Evolutionary conservation across 1,284 basidiomycete species (phyloP).

Genomic region (Malassezia yamatoensis): DNA sequence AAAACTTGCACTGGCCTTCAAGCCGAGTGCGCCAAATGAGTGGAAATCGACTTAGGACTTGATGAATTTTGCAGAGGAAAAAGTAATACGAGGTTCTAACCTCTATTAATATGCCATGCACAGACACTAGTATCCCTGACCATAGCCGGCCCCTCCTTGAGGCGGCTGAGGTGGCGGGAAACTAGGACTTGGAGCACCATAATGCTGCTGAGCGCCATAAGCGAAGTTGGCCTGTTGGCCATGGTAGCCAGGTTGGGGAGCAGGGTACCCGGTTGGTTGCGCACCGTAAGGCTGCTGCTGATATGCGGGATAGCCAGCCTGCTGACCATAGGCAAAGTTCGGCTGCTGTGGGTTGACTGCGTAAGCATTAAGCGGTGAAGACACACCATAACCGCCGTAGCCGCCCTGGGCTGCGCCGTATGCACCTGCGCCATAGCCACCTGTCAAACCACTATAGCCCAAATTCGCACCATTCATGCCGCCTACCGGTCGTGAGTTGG

Average conservation of each 20-base stretch:
- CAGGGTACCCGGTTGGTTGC: slow-evolving; percentile 30
- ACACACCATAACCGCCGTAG: slow-evolving; percentile 23
- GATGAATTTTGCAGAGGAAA: no score
- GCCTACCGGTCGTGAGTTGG: slow-evolving; percentile 61
- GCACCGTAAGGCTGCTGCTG: slow-evolving; percentile 32
- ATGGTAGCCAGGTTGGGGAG: slow-evolving; percentile 19
- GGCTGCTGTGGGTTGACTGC: slow-evolving; percentile 20
- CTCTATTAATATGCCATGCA: no score
- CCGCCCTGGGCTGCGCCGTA: slow-evolving; percentile 30
- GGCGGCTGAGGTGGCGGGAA: slow-evolving; percentile 4
- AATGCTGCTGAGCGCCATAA: slow-evolving; percentile 18
- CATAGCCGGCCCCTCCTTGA: slow-evolving; percentile 12
- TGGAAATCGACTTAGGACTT: no score
- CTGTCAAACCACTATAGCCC: slow-evolving; percentile 36
- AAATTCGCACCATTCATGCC: slow-evolving; percentile 30
- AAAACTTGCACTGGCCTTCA: no score
- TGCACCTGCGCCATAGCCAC: slow-evolving; percentile 43
- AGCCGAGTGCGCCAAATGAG: no score
- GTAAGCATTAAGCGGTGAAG: neutral
- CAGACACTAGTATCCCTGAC: slow-evolving; percentile 27
- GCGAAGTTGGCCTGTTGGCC: slow-evolving; percentile 33
- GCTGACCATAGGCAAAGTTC: slow-evolving; percentile 24
- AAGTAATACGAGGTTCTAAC: no score
- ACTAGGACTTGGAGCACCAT: slow-evolving; percentile 2
- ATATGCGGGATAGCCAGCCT: slow-evolving; percentile 27